Evolutionary conservation across 345 rosid species (phyloP), one percentile per base, ranked within the genome.

Genomic region (Cardamine resedifolia): DNA sequence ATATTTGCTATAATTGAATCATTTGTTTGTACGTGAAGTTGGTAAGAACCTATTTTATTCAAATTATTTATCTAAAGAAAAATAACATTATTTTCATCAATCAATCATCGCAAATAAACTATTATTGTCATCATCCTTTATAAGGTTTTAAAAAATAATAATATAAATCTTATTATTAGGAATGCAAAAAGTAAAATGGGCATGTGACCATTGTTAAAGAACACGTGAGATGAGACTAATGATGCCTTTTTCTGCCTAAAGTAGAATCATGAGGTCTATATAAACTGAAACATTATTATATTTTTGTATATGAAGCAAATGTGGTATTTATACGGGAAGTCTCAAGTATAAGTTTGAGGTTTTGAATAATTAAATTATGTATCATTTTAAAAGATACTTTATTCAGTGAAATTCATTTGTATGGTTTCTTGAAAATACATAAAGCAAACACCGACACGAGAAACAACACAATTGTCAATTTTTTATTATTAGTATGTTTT

Each of bases 221-320:
- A 61, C 62, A 71, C 69, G 62, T 71, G 75, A 61, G 61, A 61
- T 36, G 50, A 50, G 62, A 71, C 68, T 38, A 50, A 19, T 43
- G 24, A 19, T 44, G 21, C 59, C 34, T 61, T 38, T 66, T 51
- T 51, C 62, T 71, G 33, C 58, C 18, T 14, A 49, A 60, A 50
- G 58, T n/a, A 44, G 64, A 70, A 58, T 56, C 56, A 45, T 69
- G 65, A 21, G 23, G 49, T 23, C 47, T 66, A 15, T 36, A 44
- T 41, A 18, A 47, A 14, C 33, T n/a, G 59, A 3, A 58, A 58
- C 44, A 34, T 58, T 36, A 14, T 14, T 59, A 23, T 12, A 14
- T 45, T 38, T 59, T 58, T 8, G 19, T 27, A 15, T 59, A 6
- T 51, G 12, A 21, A 36, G 36, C 36, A 36, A 27, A 51, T 50